A percentile compares a stretch with the other conserved stretches of the same genome.
phyloP scores from a whole-genome alignment of 306 rosid genomes.

The Vigna reflexopilosa region DNA sequence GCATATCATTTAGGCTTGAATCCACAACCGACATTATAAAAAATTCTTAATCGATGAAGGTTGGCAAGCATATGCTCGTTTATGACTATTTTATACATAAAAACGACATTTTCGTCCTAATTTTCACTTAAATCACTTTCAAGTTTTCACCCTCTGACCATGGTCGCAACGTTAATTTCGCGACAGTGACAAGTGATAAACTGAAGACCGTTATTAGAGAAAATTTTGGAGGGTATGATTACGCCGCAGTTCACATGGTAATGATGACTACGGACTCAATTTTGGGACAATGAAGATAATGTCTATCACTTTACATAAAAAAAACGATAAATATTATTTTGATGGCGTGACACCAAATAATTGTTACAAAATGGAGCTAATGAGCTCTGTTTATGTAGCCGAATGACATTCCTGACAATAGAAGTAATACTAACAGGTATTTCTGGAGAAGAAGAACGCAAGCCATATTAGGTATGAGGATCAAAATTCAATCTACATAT shows the following conservation, averaged over 20 bases:
- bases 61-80: constrained; percentile 27
- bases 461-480: constrained; percentile 6
- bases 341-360: background rate
- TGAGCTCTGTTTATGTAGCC: too few species aligned
- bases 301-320: background rate
- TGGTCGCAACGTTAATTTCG: constrained; percentile 5
- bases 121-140: constrained; percentile 7
- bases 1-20: constrained; percentile 10
- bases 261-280: background rate
- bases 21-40: background rate
- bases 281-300: background rate
- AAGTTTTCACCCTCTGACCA: background rate
- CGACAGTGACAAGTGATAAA: constrained; percentile 6
- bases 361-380: background rate
- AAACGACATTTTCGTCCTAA: background rate
- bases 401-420: background rate
- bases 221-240: background rate
- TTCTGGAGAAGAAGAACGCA: constrained; percentile 28
- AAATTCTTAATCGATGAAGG: background rate
- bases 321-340: background rate
- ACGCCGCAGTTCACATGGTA: background rate
- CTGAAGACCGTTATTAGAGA: background rate
- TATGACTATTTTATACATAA: constrained; percentile 3
- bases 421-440: constrained; percentile 7
- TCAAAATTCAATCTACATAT: constrained; percentile 33